A percentile compares a stretch with the other conserved stretches of the same genome.
Conservation (phyloP, 1,284 basidiomycete genomes). For the Ustilago lituana region DNA sequence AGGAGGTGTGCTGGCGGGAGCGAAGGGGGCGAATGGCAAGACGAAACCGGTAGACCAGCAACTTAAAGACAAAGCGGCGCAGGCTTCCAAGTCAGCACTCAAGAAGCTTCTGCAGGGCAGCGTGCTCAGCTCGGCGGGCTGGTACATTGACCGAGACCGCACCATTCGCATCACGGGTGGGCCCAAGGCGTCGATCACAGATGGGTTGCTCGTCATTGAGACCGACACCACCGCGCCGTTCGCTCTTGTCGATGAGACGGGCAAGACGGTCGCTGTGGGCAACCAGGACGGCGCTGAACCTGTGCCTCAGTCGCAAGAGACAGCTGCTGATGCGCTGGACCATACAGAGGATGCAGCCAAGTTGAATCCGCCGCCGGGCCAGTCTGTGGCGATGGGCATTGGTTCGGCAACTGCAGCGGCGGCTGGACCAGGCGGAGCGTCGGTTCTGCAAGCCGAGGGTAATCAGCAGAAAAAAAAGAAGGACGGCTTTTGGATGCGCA, state of each 20-base stretch:
- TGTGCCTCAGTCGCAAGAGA: slow-evolving; percentile 12
- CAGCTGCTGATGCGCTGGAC: slow-evolving; percentile 16
- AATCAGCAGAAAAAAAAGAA: slow-evolving; percentile 32
- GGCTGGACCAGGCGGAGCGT: slow-evolving; percentile 19
- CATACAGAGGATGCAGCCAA: slow-evolving; percentile 40
- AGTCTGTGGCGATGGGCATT: slow-evolving; percentile 19
- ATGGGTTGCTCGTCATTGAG: slow-evolving; percentile 57
- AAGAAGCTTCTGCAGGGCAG: slow-evolving; percentile 52
- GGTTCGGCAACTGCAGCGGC: slow-evolving; percentile 25
- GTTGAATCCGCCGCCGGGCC: slow-evolving; percentile 15
- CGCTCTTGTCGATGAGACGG: slow-evolving; percentile 48
- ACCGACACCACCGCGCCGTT: slow-evolving; percentile 50
- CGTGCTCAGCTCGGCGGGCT: slow-evolving; percentile 56
- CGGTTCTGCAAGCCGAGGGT: slow-evolving; percentile 30
- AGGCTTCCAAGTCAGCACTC: slow-evolving; percentile 47
- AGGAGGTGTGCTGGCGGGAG: slow-evolving; percentile 44
- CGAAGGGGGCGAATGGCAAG: slow-evolving; percentile 32
- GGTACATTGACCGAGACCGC: slow-evolving; percentile 58
- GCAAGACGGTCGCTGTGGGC: slow-evolving; percentile 47
- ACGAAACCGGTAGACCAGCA: slow-evolving; percentile 44
- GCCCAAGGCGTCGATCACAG: slow-evolving; percentile 45
- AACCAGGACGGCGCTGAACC: slow-evolving; percentile 43
- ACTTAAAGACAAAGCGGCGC: slow-evolving; percentile 29
- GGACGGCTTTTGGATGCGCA: slow-evolving; percentile 43
- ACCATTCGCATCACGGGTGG: slow-evolving; percentile 55